Evolutionary conservation across 768 basidiomycete genomes (phyloP), one percentile per base, ranked within the genome.

Genomic region (Tylopilus intermedius): DNA sequence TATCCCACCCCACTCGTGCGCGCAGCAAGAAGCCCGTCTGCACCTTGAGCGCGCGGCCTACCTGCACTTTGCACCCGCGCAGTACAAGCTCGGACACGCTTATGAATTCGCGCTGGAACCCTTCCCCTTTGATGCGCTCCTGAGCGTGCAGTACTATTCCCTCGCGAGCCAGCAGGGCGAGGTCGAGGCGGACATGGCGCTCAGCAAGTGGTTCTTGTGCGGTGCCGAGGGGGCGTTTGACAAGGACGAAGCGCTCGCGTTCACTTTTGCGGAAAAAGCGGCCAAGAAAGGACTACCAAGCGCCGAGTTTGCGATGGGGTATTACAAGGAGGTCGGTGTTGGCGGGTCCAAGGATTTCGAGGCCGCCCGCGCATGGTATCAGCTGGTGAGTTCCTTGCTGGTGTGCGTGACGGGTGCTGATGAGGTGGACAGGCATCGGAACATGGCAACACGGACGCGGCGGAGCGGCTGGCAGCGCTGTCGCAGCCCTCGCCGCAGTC

Each of bases 141-240:
- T 95, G 35, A 87, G 84, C 49, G 93, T 98, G 21, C 90, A 94
- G 65, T 97, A 91, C 65, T 97, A 97, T 69, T 77, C 75, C 8
- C 74, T 88, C 11, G 91, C 90, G 0, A 86, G 83, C 51, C 86
- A 94, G 69, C 82, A 87, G 54, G 90, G 90, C 32, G 91, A 96
- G 68, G 76, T 80, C 22, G 94, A 97, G 67, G 95, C 95, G 0
- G 93, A 98, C 65, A 94, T 97, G 93, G 94, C 93, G 2, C 78
- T 97, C 49, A 86, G 83, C 68, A 97, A 96, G 71, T 98, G 95
- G 94, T 97, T 96, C 75, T 72, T 98, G 45, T 94, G 93, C 64
- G 94, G 94, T 4, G 83, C 85, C 0, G 76, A 79, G 33, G 80
- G 80, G 8, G 71, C 75, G 13, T 94, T 96, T 60, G 89, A 90